These are phyloP conservation scores for Paratinospora sagittata DNA, from an alignment of 164 flowering plant genomes.

Conservation along the genomic window DNA sequence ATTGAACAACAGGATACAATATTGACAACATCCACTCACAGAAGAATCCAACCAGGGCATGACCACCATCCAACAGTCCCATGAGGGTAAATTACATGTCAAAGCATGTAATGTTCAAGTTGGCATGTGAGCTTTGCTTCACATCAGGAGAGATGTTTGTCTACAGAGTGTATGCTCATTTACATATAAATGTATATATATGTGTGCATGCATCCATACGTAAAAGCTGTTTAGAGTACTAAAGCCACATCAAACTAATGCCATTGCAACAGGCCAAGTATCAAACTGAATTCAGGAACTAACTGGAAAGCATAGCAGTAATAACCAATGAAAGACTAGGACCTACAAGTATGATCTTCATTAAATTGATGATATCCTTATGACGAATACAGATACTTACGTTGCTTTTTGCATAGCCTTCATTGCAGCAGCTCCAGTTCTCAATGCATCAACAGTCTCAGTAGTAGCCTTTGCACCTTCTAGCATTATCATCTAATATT, in stretches of 20 bases:
- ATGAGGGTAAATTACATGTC: not conserved
- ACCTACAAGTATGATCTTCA: too few relatives aligned
- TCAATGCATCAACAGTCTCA: conserved; percentile 44
- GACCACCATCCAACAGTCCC: not conserved
- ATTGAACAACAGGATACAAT: not conserved
- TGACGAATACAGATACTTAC: conserved; percentile 20
- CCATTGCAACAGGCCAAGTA: not conserved
- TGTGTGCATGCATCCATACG: not conserved
- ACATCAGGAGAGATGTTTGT: too few relatives aligned
- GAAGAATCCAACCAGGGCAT: not conserved
- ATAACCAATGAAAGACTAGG: too few relatives aligned
- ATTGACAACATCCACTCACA: not conserved
- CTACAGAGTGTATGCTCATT: too few relatives aligned
- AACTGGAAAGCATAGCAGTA: not conserved
- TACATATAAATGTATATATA: too few relatives aligned
- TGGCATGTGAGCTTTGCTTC: too few relatives aligned
- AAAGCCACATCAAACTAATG: not conserved
- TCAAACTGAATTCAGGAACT: not conserved
- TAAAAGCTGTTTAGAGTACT: not conserved
- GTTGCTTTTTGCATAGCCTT: conserved; percentile 46
- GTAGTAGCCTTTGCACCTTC: conserved; percentile 48
- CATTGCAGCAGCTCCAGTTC: conserved; percentile 45
- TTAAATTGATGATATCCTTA: too few relatives aligned
- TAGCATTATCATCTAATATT: conserved; percentile 34
- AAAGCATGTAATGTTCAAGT: not conserved